Base-by-base conservation (phyloP, 495 filamentous ascomycete species). In the Penicillium odoratum region DNA sequence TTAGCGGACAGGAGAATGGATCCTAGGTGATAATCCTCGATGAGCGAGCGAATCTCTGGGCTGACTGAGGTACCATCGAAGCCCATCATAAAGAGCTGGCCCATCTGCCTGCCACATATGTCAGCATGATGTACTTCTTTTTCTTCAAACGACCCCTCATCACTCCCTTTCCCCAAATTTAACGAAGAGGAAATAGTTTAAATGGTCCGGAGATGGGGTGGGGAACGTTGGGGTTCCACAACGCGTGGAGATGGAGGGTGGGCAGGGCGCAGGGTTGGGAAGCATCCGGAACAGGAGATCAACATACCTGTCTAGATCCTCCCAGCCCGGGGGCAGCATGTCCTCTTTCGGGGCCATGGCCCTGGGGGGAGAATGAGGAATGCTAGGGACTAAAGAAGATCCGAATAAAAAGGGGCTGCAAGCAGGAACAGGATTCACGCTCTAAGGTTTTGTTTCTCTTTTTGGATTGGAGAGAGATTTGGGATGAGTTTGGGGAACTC, bases 11-110 rank as follows among this genome's bases (percentile, higher is more conserved):
- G 74, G 45, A 96, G 77, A 58, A 96, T 84, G n/a, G 86, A 88
- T 16, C 89, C 92, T 10, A 96, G 67, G 63, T 96, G 88, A 63
- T 95, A 89, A 58, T 93, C 81, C 67, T 91, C 85, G 63, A 96
- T 95, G 58, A 96, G 83, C 38, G 83, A 84, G 63, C 85, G 86
- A 63, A 96, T 94, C 73, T 92, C 89, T 48, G 88, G 87, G 28
- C 88, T 94, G 56, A 95, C 87, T 63, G 89, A 83, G 46, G 91
- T 93, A 56, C 91, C 91, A 80, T 96, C 91, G 78, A 92, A 96
- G 69, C 91, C 92, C 90, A 95, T 93, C 82, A 95, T 93, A 74
- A 96, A 87, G 73, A 95, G 85, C 80, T 96, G 91, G 54, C 92
- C 92, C 81, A 93, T 89, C 66, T 78, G 76, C 69, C 77, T 80